A percentile compares a stretch with the other conserved stretches of the same genome.
phyloP scores from a whole-genome alignment of 2,329 filamentous ascomycete genomes.

The Colletotrichum lentis region DNA sequence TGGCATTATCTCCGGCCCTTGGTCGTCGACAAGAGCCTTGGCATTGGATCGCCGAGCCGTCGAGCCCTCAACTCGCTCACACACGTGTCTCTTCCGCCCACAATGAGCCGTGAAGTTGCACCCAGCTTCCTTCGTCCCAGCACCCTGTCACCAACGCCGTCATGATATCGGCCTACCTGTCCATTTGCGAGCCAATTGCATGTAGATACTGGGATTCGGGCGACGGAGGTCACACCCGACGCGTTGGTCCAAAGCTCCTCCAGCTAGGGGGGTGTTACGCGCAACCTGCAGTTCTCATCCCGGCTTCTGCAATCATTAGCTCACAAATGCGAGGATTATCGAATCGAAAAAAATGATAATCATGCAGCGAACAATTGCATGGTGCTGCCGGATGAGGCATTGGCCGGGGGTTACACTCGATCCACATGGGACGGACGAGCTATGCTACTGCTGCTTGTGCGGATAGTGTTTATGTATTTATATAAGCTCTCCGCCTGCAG shows the following conservation, averaged over 20 bases:
- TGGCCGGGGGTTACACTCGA: conserved; percentile 12
- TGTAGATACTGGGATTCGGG: conserved; percentile 3
- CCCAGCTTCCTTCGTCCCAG: conserved; percentile 23
- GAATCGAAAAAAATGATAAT: conserved; percentile 24
- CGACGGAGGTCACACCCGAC: conserved; percentile 28
- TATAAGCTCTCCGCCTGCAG: conserved; percentile 33
- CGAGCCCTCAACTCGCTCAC: conserved; percentile 14
- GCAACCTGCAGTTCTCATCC: conserved; percentile 18
- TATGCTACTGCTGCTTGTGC: conserved; percentile 7
- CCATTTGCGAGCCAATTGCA: conserved; percentile 25
- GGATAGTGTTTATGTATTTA: conserved; percentile 30
- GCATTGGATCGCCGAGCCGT: conserved; percentile 23
- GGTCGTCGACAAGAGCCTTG: conserved; percentile 30
- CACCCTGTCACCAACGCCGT: conserved; percentile 20
- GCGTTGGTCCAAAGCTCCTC: conserved; percentile 24
- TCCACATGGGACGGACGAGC: conserved; percentile 26
- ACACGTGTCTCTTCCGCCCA: conserved; percentile 32
- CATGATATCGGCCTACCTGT: conserved; percentile 29
- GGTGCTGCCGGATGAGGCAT: conserved; percentile 2
- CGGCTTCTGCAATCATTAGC: conserved; percentile 8
- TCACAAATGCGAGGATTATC: conserved; percentile 26
- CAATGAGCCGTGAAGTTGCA: conserved; percentile 36
- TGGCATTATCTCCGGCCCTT: conserved; percentile 32
- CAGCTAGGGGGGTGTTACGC: conserved; percentile 12
- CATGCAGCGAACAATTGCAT: conserved; percentile 20